These are phyloP conservation scores for Fusarium irregulare DNA, from an alignment of 2,329 filamentous ascomycete species.

Conservation along the genomic window DNA sequence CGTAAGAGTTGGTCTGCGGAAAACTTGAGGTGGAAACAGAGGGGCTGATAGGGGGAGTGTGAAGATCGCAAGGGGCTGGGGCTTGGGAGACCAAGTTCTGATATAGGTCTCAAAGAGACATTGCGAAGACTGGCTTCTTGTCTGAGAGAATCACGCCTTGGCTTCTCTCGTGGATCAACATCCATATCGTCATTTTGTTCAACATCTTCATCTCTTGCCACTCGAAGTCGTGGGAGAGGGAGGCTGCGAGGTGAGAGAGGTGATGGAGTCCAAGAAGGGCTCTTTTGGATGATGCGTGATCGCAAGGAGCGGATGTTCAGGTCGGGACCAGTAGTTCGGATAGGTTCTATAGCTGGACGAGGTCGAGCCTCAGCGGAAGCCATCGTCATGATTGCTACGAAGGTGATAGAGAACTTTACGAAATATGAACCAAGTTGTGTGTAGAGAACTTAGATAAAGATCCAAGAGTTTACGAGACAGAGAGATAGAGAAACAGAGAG, in stretches of 20 bases:
- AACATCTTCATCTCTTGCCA: conserved; percentile 31
- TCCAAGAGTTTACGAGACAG: neutral
- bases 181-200: conserved; percentile 33
- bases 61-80: conserved; percentile 14
- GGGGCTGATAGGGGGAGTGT: conserved; percentile 39
- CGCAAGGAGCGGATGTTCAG: conserved; percentile 22
- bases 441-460: neutral
- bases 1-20: conserved; percentile 26
- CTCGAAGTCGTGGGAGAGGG: conserved; percentile 32
- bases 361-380: conserved; percentile 28
- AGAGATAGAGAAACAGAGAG: neutral
- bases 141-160: conserved; percentile 13
- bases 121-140: conserved; percentile 22
- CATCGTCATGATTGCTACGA: conserved; percentile 29
- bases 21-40: conserved; percentile 13
- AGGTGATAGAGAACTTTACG: conserved; percentile 7
- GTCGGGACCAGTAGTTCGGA: conserved; percentile 35
- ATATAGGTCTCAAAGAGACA: conserved; percentile 29
- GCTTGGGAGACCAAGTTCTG: conserved; percentile 24
- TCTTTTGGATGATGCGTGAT: conserved; percentile 34
- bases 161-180: conserved; percentile 26
- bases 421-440: neutral
- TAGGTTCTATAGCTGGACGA: conserved; percentile 41
- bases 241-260: conserved; percentile 38
- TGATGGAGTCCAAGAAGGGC: conserved; percentile 37